These are phyloP conservation scores for Tylopilus vinaceipallidus DNA, from an alignment of 768 basidiomycete genomes.

Conservation along the genomic window DNA sequence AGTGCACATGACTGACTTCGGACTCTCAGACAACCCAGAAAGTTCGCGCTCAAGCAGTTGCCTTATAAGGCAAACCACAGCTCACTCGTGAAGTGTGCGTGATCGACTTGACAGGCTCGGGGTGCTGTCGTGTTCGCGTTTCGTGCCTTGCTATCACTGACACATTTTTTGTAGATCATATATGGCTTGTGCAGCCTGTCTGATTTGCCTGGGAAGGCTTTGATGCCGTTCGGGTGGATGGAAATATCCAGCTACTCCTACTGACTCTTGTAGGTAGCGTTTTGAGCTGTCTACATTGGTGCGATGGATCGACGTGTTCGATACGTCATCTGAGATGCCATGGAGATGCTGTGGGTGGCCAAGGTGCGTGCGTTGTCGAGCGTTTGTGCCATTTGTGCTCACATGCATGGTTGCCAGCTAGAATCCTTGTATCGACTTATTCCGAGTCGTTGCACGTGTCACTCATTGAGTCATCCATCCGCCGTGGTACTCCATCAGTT, in stretches of 20 bases:
- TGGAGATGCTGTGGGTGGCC: not conserved
- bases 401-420: not conserved
- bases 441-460: not conserved
- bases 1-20: too few relatives aligned
- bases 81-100: too few relatives aligned
- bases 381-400: not conserved
- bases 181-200: not conserved
- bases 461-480: not conserved
- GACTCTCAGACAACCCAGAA: too few relatives aligned
- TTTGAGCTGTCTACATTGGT: not conserved
- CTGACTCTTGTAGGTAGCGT: not conserved
- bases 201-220: not conserved
- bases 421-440: not conserved
- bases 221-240: not conserved
- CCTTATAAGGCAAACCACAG: too few relatives aligned
- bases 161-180: not conserved
- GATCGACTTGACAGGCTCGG: too few relatives aligned
- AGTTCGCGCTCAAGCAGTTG: too few relatives aligned
- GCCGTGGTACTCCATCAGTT: too few relatives aligned
- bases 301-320: not conserved
- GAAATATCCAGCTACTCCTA: not conserved
- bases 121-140: too few relatives aligned
- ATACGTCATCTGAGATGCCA: not conserved
- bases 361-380: not conserved
- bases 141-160: too few relatives aligned